Evolutionary conservation across 1,284 basidiomycete species (phyloP), one percentile per base, ranked within the genome.

Genomic region (Malassezia globosa): DNA sequence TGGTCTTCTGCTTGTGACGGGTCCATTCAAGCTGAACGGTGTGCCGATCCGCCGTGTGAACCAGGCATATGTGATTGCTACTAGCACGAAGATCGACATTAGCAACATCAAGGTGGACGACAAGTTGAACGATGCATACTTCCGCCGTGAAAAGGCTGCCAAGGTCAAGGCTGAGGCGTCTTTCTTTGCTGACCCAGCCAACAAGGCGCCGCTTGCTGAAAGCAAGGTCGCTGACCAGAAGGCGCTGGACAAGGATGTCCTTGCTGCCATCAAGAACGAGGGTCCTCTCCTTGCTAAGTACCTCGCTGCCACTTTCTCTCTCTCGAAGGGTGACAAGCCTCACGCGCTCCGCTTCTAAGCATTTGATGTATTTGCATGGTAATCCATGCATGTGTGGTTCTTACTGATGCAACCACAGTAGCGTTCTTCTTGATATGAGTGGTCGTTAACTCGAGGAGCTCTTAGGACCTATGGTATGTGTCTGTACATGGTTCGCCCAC

Each of bases 51-150:
- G 92, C 74, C 82, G 94, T 74, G 90, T 99, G 59, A 94, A 92
- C 79, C 92, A 96, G 79, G 89, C 94, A 51, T 99, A 97, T 75
- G 90, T 94, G 58, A 96, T 99, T 72, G 88, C 92, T 58, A 99
- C 94, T 58, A 89, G 89, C 58, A 96, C 94, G 72, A 90, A 86
- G 77, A 76, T 97, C 68, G 86, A 95, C 66, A 75, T 97, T 59
- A 78, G 78, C 39, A 79, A 77, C 61, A 78, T 87, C 73, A 80
- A 81, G 69, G 58, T 73, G 34, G 72, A 73, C 54, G 81, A 85
- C 65, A 87, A 92, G 77, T 78, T 96, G 77, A 84, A 85, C 77
- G 94, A 99, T 74, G 76, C 85, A 40, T 96, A 95, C 80, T 97
- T 99, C 74, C 58, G 60, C 46, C 60, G 61, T 54, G 68, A 68